Conservation (phyloP, 2,329 filamentous ascomycete genomes). For the Trichocomaceae sp. region DNA sequence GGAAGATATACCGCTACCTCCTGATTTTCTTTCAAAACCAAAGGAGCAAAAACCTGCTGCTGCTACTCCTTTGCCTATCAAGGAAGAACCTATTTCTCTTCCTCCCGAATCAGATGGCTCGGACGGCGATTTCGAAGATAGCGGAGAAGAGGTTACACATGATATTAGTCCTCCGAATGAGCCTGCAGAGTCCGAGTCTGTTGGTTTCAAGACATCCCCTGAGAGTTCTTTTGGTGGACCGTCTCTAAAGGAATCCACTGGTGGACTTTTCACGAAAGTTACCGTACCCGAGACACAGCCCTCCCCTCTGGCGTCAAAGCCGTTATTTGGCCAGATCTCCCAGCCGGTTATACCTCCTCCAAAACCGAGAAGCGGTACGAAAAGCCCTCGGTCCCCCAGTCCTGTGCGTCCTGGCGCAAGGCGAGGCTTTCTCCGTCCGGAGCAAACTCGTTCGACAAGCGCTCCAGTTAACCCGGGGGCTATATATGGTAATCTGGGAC, state of each 20-base stretch:
- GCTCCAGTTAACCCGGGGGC: slow-evolving; percentile 32
- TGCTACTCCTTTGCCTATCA: slow-evolving; percentile 19
- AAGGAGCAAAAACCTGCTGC: slow-evolving; percentile 15
- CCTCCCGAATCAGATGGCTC: slow-evolving; percentile 30
- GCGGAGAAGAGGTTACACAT: slow-evolving; percentile 41
- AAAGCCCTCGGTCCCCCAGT: slow-evolving; percentile 42
- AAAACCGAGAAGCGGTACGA: slow-evolving; percentile 23
- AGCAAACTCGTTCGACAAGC: slow-evolving; percentile 32
- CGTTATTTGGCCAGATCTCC: slow-evolving; percentile 41
- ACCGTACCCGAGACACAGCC: slow-evolving; percentile 24
- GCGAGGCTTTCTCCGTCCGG: slow-evolving; percentile 25
- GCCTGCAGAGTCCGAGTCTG: slow-evolving; percentile 22
- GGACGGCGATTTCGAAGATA: slow-evolving; percentile 41
- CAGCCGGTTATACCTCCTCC: slow-evolving; percentile 35
- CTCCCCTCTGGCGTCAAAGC: slow-evolving; percentile 22
- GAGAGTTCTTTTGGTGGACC: slow-evolving; percentile 40
- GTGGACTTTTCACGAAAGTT: slow-evolving; percentile 36
- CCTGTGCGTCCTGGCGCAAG: slow-evolving; percentile 33
- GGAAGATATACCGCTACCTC: slow-evolving; percentile 22
- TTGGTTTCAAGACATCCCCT: slow-evolving; percentile 35
- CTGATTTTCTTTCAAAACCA: slow-evolving; percentile 17
- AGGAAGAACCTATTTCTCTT: slow-evolving; percentile 25
- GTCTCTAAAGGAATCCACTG: slow-evolving; percentile 31
- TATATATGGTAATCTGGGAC: slow-evolving; percentile 24
- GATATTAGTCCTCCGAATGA: slow-evolving; percentile 30